Conservation (phyloP, 345 rosid genomes). For the Aurinia saxatilis region DNA sequence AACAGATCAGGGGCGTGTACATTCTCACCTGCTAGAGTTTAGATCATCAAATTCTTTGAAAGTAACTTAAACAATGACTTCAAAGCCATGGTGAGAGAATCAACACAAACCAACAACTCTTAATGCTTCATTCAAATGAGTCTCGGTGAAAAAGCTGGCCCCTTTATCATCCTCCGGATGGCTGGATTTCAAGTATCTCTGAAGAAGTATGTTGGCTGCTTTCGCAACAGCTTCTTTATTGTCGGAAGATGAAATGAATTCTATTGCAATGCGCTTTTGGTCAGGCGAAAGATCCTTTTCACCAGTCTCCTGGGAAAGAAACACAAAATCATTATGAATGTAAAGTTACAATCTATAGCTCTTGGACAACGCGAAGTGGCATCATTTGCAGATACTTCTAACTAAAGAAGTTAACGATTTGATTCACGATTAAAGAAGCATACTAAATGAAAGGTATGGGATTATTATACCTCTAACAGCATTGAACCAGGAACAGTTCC, state of each 20-base stretch:
- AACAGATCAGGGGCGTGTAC: slow-evolving; percentile 77
- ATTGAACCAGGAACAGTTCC: slow-evolving; percentile 35
- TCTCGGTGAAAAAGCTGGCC: slow-evolving; percentile 56
- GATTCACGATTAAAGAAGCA: too few relatives aligned
- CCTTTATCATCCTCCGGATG: slow-evolving; percentile 31
- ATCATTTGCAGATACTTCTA: background rate
- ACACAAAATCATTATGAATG: background rate
- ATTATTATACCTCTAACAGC: slow-evolving; percentile 29
- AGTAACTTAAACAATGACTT: background rate
- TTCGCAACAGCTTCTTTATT: slow-evolving; percentile 79
- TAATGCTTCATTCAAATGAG: slow-evolving; percentile 59
- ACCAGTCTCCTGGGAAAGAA: slow-evolving; percentile 38
- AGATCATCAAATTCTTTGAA: background rate
- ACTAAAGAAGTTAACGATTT: background rate
- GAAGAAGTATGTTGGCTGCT: slow-evolving; percentile 75
- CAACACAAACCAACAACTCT: slow-evolving; percentile 55
- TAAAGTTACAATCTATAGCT: background rate
- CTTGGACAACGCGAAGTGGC: background rate
- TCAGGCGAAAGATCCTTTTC: slow-evolving; percentile 26
- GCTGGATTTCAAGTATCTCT: slow-evolving; percentile 36
- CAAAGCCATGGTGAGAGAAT: background rate
- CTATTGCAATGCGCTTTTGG: slow-evolving; percentile 38
- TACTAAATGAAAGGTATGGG: background rate
- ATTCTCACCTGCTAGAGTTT: slow-evolving; percentile 43
- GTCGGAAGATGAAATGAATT: slow-evolving; percentile 63